These are phyloP conservation scores for Myriosclerotinia scirpicola DNA, from an alignment of 2,329 filamentous ascomycete genomes.

Conservation along the genomic window DNA sequence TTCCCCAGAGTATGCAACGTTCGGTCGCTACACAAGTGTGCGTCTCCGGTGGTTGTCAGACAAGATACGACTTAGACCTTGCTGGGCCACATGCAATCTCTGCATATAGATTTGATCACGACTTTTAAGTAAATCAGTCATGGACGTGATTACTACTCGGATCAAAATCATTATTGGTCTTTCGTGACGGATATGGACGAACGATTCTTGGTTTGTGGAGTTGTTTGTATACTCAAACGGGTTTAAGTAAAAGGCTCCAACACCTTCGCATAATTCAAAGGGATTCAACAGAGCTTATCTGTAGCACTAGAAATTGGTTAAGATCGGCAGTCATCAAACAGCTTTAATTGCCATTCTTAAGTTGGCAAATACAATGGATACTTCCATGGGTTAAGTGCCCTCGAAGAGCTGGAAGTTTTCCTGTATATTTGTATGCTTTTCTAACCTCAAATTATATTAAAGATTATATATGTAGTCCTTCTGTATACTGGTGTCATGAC, in stretches of 20 bases:
- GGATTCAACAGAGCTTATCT: not conserved
- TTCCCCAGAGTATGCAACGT: not conserved
- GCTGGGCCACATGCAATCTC: not conserved
- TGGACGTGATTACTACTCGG: not conserved
- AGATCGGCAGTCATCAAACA: not conserved
- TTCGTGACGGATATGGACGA: not conserved
- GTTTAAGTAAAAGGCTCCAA: not conserved
- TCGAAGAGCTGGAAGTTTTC: not conserved
- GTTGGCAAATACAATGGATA: not conserved
- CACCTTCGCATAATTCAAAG: not conserved
- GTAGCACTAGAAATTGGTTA: not conserved
- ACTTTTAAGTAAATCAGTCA: not conserved
- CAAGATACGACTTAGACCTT: not conserved
- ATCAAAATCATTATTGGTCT: not conserved
- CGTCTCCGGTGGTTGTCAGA: not conserved
- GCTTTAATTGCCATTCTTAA: not conserved
- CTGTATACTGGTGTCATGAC: constrained; percentile 10
- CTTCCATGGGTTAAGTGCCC: not conserved
- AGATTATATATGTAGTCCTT: constrained; percentile 6
- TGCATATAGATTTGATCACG: too few species aligned
- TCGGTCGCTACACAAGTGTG: not conserved
- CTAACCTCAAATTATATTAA: constrained; percentile 10
- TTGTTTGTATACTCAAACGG: not conserved
- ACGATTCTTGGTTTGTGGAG: not conserved
- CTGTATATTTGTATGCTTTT: not conserved